Base-by-base conservation (phyloP, 2,329 filamentous ascomycete genomes). In the Ophiostoma sp. region DNA sequence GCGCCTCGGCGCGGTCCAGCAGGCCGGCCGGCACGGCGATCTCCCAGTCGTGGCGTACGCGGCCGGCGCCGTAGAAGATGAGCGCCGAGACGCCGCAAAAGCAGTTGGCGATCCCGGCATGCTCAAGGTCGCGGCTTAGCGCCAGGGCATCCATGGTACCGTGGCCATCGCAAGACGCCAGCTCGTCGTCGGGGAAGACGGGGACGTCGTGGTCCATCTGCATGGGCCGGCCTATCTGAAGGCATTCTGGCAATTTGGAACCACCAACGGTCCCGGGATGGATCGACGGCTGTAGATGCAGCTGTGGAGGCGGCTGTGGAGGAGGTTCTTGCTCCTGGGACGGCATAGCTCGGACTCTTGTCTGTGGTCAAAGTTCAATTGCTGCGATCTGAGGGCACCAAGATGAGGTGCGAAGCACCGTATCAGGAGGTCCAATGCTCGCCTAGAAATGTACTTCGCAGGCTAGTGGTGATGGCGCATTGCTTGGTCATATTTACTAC, bases 21-120 rank as follows among this genome's bases (percentile, higher is more conserved):
- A 45, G 39, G 36, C 15, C 63, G 7, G 63, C 48, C 36, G 63
- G 63, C 36, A 68, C 63, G 63, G 36, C 36, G 36, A 68, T 45
- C 39, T 22, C 22, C 63, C 63, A 68, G 64, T 69, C 64, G 39
- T 70, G 2, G 7, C 68, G 48, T 5, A 70, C 8, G 17, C 68
- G 68, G 28, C 68, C 50, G 28, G 68, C 68, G 19, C 68, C 68
- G 19, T 70, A 70, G 31, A 25, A 70, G 48, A 70, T 70, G 17
- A 70, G n/a, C 31, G 68, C 68, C 48, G 68, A 70, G 28, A 70
- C 68, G 19, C 68, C 68, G 25, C 64, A 69, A 25, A 69, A 52
- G 25, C 45, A 52, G 28, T 36, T 42, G 25, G 45, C 15, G 17
- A 69, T 52, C 22, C 64, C 64, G 7, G 7, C 45, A 12, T 7